Base-by-base conservation (phyloP, 768 basidiomycete species). In the Podaxis sp. region DNA sequence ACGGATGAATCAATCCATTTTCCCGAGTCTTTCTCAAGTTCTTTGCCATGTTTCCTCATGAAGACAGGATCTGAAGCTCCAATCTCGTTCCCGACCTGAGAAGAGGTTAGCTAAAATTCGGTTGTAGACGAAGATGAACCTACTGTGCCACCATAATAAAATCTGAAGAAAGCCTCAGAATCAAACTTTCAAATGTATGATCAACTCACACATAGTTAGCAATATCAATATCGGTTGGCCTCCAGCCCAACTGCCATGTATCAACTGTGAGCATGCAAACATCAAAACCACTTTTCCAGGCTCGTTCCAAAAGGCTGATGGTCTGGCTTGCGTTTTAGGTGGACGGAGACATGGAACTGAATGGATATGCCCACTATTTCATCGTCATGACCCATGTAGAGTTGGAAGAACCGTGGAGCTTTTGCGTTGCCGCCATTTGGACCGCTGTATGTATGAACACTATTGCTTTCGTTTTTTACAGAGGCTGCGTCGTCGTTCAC, bases 381-480 rank as follows among this genome's bases (percentile, higher is more conserved):
- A 52, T 82, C 82, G 60, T 84, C 81, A 62, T 82, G 82, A 0
- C 81, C 79, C 78, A 81, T 81, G 65, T 85, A 84, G 17, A 85
- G 71, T 72, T 84, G 83, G 75, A 80, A 85, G 66, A 82, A 84
- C n/a, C 81, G 73, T 1, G 80, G 79, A 22, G 75, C 73, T 37
- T 74, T 71, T 12, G 75, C 73, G 54, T 72, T 67, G 15, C 74
- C 75, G 17, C 51, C 51, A 17, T 53, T 53, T 19, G 71, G 67
- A 33, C 76, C 76, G 19, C 62, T 62, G 57, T 77, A 77, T 25
- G 64, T 58, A 56, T 76, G 73, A 22, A 77, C 74, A 22, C 68
- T 66, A 61, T 77, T 79, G 65, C 51, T 53, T n/a, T 78, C 74
- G 61, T 76, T 79, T 57, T 70, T 70, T 11, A 66, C 66, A 1